phyloP scores from a whole-genome alignment of 176 grass and related monocot species.

The Urochloa ruziziensis region DNA sequence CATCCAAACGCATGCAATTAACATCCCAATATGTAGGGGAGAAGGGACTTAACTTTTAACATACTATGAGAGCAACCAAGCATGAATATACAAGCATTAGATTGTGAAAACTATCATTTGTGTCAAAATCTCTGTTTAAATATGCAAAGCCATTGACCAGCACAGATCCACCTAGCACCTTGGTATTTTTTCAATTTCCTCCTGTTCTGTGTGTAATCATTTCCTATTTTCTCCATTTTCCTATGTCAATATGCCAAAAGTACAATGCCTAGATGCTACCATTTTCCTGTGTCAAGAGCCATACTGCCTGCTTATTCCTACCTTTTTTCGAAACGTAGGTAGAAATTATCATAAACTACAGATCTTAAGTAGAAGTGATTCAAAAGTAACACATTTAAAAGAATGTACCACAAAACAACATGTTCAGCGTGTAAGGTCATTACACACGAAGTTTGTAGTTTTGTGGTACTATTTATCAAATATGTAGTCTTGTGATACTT shows the following conservation, averaged over 20 bases:
- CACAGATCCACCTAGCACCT: too few species aligned
- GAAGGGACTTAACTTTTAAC: background rate
- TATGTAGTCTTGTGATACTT: background rate
- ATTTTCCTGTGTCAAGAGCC: too few species aligned
- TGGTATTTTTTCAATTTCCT: background rate
- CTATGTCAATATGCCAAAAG: background rate
- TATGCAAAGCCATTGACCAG: background rate
- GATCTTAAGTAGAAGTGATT: background rate
- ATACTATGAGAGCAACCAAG: background rate
- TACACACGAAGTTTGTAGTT: background rate
- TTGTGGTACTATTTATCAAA: background rate
- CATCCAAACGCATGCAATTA: background rate
- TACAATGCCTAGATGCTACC: background rate
- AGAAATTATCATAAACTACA: background rate
- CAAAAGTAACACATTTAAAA: background rate
- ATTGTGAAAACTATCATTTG: background rate
- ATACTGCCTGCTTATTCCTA: background rate
- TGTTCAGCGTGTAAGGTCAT: background rate
- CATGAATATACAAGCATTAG: background rate
- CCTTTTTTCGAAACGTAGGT: background rate
- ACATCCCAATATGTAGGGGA: background rate
- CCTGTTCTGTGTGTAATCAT: background rate
- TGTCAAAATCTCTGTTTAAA: background rate
- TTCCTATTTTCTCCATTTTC: background rate
- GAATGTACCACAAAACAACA: background rate